Evolutionary conservation across 1,284 basidiomycete genomes (phyloP).

Genomic region (Malassezia sympodialis): DNA sequence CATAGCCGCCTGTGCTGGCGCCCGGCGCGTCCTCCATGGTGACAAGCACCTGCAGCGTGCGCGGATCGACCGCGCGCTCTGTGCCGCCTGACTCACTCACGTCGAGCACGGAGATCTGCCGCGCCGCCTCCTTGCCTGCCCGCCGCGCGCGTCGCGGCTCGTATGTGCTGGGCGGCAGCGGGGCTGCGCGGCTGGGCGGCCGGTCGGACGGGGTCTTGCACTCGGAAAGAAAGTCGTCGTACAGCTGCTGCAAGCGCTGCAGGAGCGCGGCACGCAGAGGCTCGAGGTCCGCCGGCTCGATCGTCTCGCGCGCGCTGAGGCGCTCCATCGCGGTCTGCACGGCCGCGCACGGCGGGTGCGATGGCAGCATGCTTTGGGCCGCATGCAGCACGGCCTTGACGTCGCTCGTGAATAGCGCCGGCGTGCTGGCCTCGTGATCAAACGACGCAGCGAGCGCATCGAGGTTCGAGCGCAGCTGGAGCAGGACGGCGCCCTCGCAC

Average conservation of each 20-base stretch:
- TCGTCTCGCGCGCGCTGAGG: neutral
- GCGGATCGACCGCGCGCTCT: conserved; percentile 23
- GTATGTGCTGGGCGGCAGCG: neutral
- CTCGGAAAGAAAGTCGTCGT: neutral
- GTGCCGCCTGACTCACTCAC: conserved; percentile 33
- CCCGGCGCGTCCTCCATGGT: conserved; percentile 28
- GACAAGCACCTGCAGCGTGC: conserved; percentile 37
- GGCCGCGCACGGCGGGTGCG: neutral
- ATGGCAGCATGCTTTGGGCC: neutral
- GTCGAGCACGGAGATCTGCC: conserved; percentile 20
- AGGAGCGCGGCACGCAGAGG: neutral
- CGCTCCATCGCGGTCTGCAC: neutral
- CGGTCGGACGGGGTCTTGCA: neutral
- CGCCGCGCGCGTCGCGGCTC: neutral
- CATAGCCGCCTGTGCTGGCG: conserved; percentile 31
- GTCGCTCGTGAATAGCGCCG: conserved; percentile 7
- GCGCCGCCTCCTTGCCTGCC: neutral
- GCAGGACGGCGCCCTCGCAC: conserved; percentile 5
- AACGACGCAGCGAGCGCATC: conserved; percentile 3
- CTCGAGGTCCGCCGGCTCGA: neutral
- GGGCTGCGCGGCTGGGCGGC: neutral
- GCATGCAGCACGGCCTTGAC: conserved; percentile 5
- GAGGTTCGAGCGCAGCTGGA: conserved; percentile 15
- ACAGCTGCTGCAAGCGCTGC: conserved; percentile 14
- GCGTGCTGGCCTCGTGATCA: conserved; percentile 1